Evolutionary conservation across 139 green algal genomes (phyloP), one percentile per base, ranked within the genome.

Genomic region (Volvox africanus): DNA sequence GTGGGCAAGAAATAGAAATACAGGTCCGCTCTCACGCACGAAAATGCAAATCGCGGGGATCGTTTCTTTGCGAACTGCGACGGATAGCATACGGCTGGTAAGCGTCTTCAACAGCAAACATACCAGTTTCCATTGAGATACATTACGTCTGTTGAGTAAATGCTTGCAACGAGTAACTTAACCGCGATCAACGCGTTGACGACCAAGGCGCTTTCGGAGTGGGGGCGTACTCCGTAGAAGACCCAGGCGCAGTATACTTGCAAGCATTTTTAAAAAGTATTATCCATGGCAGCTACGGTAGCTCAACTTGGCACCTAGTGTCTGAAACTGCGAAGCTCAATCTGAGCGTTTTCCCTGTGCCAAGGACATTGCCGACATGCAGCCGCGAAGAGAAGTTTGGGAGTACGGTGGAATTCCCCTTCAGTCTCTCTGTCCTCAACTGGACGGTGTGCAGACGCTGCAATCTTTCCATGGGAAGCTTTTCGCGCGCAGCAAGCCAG

Each of bases 361-460:
- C 1, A 61, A 55, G n/a, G 76, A 55, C 19, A 82, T 36, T 81
- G 24, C 13, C 78, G 62, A 1, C 11, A 86, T 93, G 80, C 86
- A 89, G 36, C 86, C 91, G 21, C n/a, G 93, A 44, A 68, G 90
- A 0, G 92, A 95, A 21, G 93, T 95, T 13, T 91, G 92, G 77
- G 89, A 94, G 44, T 95, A 93, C 89, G 94, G 94, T 0, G 30
- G 90, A 5, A 88, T 95, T 30, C 93, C 93, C 0, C 77, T 93
- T 16, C 77, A 90, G 0, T 75, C 93, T 1, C 83, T 95, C 28
- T 89, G 82, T 50, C 94, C 94, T 21, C 90, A 93, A 80, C 91
- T 96, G 50, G 94, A 95, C 37, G 75, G 35, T 17, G 61, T 86
- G 1, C 32, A 71, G 26, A 84, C 91, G 21, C 83, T 95, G 22